These are phyloP conservation scores for Fusarium guadeloupense DNA, from an alignment of 2,329 filamentous ascomycete species.

Conservation along the genomic window DNA sequence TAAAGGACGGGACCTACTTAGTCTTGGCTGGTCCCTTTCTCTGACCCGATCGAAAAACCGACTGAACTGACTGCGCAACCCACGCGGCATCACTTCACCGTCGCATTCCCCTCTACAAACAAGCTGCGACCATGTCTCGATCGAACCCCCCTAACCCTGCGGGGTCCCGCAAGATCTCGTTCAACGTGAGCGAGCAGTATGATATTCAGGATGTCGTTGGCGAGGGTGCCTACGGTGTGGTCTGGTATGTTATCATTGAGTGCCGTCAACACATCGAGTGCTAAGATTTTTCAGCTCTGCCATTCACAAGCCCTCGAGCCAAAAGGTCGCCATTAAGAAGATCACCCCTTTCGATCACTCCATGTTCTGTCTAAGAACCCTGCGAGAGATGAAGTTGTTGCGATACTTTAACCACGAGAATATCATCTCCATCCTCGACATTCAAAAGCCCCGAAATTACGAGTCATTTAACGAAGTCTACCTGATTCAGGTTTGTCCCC, in stretches of 20 bases:
- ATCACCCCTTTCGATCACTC: constrained; percentile 99
- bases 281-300: constrained; percentile 73
- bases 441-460: constrained; percentile 96
- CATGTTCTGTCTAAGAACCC: constrained; percentile 96
- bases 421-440: constrained; percentile 99
- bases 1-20: too few relatives aligned
- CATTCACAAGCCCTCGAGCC: constrained; percentile 95
- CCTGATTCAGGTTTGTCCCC: constrained; percentile 82
- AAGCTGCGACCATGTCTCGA: constrained; percentile 59
- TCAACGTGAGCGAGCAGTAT: constrained; percentile 99
- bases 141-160: constrained; percentile 64
- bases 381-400: constrained; percentile 98
- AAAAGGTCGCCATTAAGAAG: constrained; percentile 99
- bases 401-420: constrained; percentile 99
- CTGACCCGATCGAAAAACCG: constrained; percentile 30
- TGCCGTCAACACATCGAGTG: background rate
- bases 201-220: constrained; percentile 99
- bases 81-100: constrained; percentile 11
- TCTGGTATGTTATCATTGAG: constrained; percentile 75
- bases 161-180: constrained; percentile 92
- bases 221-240: constrained; percentile 97
- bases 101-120: background rate
- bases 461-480: constrained; percentile 98
- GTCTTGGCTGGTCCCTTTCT: constrained; percentile 37
- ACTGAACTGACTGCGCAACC: constrained; percentile 24